Evolutionary conservation across 495 filamentous ascomycete species (phyloP), one percentile per base, ranked within the genome.

Genomic region (Neurospora intermedia): DNA sequence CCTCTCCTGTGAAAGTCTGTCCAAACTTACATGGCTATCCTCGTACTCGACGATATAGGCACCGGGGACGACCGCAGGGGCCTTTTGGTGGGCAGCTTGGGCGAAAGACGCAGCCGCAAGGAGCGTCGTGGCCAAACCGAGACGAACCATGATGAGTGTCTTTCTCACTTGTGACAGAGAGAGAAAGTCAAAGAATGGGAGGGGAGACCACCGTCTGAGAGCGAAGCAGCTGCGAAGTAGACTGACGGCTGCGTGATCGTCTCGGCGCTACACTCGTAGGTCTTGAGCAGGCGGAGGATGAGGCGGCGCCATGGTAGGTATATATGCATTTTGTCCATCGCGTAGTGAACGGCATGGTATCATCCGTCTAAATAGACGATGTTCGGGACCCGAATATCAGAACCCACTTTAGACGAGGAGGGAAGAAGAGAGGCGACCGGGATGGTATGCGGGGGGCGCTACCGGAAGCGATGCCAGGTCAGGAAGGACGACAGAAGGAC

Each of bases 31-130:
- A 77, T 81, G 77, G 69, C 81, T 78, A 62, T 83, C 80, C 69
- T 85, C 83, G 74, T 85, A 85, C 74, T 86, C 84, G 69, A 86
- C 80, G 73, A 86, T 84, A 77, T 85, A 86, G 7, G 83, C 83
- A 16, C 84, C 84, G 23, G 82, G 75, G 69, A 86, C 74, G 42
- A 77, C 71, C 4, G 46, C 35, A 2, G 79, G 78, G 5, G 74
- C 78, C 66, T 73, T 69, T 74, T 69, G 70, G 70, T 74, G 31
- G 75, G 76, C 74, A 70, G 78, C 78, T 42, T 76, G 75, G 70
- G 76, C 79, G 70, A 79, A 75, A 69, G 75, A 71, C 10, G 76
- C 74, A 35, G 77, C 79, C 69, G 81, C 78, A 71, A 85, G 77
- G 70, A 83, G 75, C 76, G 79, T 75, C 76, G 80, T 66, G 69